Evolutionary conservation across 2,329 filamentous ascomycete genomes (phyloP), one percentile per base, ranked within the genome.

Genomic region (Pseudonectria foliicola): DNA sequence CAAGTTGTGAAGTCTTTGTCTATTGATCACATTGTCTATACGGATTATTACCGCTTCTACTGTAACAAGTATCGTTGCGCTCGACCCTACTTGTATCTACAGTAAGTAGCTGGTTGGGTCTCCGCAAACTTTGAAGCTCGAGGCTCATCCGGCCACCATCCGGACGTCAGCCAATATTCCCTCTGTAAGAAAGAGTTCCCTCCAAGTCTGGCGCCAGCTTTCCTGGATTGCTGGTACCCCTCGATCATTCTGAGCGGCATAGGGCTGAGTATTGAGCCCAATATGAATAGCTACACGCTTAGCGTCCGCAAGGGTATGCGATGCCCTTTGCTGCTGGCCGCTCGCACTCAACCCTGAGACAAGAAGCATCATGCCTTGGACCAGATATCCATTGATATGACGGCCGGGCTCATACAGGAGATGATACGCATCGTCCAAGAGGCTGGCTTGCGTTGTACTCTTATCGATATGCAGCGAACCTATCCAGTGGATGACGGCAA

Each of bases 201-300:
- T 95, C 88, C 88, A 95, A 2, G 88, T 95, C 39, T 89, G 73
- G 13, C 87, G 75, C 75, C 86, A 82, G 55, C 82, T 85, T 59
- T 95, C 89, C 54, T 90, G 85, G 3, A 89, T 56, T 2, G 87
- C 67, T 0, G 76, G 68, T 39, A 82, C 75, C 5, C 77, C 76
- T 18, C 71, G 66, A 12, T 82, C 80, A 48, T 86, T 68, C 5
- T 70, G 60, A 0, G 69, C 61, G 1, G 86, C 80, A 55, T 79
- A 94, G 0, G 73, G 68, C 31, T 75, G 68, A 8, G 75, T 76
- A 53, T 94, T 80, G 59, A 95, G 73, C 0, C 83, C 82, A 15
- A 95, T 71, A 37, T 87, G 77, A 8, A 93, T 63, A 2, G 87
- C 85, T 30, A 90, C 59, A 10, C 77, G 70, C 50, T 88, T 81